Conservation (phyloP, 352 stramenopile genomes). For the Detonula confervacea region DNA sequence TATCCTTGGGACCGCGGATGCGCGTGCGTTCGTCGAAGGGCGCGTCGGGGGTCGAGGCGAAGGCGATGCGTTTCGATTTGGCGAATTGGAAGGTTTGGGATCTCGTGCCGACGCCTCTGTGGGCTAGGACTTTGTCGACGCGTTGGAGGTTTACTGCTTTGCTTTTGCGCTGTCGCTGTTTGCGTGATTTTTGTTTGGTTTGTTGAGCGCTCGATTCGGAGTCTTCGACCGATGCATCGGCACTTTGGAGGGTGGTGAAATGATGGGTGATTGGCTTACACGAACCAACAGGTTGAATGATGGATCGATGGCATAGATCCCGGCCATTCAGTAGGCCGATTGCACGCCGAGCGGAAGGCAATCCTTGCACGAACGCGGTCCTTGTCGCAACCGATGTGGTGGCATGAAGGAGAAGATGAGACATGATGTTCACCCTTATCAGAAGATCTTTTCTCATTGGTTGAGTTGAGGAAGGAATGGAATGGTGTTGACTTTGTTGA, state of each 20-base stretch:
- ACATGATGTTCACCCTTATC: too few relatives aligned
- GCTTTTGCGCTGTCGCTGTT: conserved; percentile 25
- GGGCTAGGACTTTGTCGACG: conserved; percentile 83
- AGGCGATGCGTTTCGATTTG: conserved; percentile 68
- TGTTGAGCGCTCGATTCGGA: not conserved
- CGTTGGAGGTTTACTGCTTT: conserved; percentile 57
- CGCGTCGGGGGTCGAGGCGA: conserved; percentile 28
- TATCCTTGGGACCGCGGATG: conserved; percentile 66
- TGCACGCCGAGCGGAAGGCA: too few relatives aligned
- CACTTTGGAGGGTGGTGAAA: conserved; percentile 3
- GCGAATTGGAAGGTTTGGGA: conserved; percentile 79
- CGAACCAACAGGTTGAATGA: too few relatives aligned
- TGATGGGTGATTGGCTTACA: not conserved
- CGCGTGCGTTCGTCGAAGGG: conserved; percentile 41
- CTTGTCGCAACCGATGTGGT: too few relatives aligned
- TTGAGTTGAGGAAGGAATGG: too few relatives aligned
- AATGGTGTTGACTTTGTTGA: too few relatives aligned
- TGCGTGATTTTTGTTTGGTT: conserved; percentile 33
- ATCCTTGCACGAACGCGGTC: too few relatives aligned
- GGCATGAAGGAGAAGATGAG: too few relatives aligned
- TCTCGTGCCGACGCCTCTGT: conserved; percentile 76
- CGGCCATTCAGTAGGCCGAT: too few relatives aligned
- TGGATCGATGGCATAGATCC: too few relatives aligned
- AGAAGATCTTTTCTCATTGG: too few relatives aligned
- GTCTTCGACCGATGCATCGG: conserved; percentile 11